phyloP scores from a whole-genome alignment of 306 rosid species.

The Fragaria nilgerrensis region DNA sequence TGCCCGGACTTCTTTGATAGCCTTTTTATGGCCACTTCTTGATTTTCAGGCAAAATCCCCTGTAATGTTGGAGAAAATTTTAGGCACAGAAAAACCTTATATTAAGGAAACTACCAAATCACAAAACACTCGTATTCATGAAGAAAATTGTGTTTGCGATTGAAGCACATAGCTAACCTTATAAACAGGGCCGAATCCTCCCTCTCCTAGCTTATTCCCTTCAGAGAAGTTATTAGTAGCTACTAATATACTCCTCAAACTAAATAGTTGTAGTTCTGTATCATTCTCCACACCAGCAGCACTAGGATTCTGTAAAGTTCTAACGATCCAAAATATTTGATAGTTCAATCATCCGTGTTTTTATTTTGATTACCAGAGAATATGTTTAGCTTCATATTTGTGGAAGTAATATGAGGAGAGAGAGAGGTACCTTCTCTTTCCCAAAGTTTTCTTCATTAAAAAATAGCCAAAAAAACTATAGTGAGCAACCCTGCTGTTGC shows the following conservation, averaged over 20 bases:
- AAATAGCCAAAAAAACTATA: no score
- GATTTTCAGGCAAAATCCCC: conserved; percentile 38
- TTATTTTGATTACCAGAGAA: no score
- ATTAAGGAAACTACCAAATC: no score
- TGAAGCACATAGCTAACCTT: conserved; percentile 20
- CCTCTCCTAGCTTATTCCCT: conserved; percentile 44
- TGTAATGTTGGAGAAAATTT: background rate
- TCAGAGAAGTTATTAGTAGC: conserved; percentile 54
- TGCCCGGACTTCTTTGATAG: conserved; percentile 40
- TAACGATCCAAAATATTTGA: no score
- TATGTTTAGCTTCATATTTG: no score
- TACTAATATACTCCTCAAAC: conserved; percentile 25
- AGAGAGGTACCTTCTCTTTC: background rate
- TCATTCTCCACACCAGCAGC: conserved; percentile 11
- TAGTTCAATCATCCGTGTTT: no score
- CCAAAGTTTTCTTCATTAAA: no score
- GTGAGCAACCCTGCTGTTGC: background rate
- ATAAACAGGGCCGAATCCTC: conserved; percentile 60
- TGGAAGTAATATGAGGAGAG: background rate
- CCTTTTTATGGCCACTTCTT: conserved; percentile 43
- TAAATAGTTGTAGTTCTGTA: conserved; percentile 37
- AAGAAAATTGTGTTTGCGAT: no score
- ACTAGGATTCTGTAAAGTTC: no score
- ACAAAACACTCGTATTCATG: no score
- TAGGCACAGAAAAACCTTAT: no score